Evolutionary conservation across 2,329 filamentous ascomycete genomes (phyloP).

Genomic region (Microdochium trichocladiopsis): DNA sequence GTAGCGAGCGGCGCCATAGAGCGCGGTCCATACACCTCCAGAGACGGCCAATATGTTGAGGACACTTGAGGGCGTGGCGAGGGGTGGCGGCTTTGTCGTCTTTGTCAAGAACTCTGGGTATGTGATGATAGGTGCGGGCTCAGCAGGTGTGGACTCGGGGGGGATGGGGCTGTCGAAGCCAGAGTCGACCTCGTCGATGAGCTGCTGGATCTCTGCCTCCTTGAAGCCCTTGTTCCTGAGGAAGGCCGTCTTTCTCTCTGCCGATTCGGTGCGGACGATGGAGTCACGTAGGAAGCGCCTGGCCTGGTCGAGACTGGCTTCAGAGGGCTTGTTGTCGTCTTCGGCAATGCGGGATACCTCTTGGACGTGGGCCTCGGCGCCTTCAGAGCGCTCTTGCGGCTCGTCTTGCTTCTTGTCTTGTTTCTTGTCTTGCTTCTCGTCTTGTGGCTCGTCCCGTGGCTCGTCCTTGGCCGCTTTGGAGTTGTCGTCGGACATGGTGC

Average conservation of each 20-base stretch:
- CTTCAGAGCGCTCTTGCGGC: constrained; percentile 4
- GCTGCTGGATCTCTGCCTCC: constrained; percentile 57
- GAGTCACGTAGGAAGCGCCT: constrained; percentile 70
- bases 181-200: constrained; percentile 35
- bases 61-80: constrained; percentile 54
- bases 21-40: constrained; percentile 48
- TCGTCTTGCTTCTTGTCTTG: neutral
- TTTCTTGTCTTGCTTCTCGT: too few species aligned
- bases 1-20: constrained; percentile 67
- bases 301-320: constrained; percentile 53
- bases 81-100: constrained; percentile 45
- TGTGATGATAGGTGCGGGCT: constrained; percentile 56
- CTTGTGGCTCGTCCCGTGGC: too few species aligned
- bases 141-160: constrained; percentile 17
- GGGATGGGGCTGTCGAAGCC: neutral
- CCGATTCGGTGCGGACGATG: constrained; percentile 59
- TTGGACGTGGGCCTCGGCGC: constrained; percentile 7
- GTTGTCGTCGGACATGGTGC: too few species aligned
- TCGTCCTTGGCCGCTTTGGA: too few species aligned
- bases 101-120: constrained; percentile 64
- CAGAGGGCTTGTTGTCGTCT: constrained; percentile 13
- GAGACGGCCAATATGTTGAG: constrained; percentile 53
- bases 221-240: constrained; percentile 69
- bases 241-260: constrained; percentile 69
- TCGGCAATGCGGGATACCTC: constrained; percentile 3